Evolutionary conservation across 2,329 filamentous ascomycete species (phyloP).

Genomic region (Tolypocladium endophyticum): DNA sequence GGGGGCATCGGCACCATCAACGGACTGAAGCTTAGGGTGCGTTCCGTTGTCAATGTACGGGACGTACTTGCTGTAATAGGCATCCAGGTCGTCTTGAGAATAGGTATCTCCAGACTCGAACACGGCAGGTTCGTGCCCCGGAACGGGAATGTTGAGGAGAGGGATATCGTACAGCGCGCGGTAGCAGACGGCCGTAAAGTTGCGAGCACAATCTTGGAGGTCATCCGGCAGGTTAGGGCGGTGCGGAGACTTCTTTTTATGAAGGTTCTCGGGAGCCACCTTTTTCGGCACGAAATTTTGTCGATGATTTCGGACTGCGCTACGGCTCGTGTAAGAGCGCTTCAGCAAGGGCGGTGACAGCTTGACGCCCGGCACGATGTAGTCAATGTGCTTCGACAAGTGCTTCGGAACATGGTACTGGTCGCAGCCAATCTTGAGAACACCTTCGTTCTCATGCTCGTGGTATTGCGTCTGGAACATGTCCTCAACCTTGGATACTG

Average conservation of each 20-base stretch:
- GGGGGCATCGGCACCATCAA: conserved; percentile 34
- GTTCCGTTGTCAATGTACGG: conserved; percentile 28
- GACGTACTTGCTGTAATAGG: conserved; percentile 33
- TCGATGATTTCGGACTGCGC: background rate
- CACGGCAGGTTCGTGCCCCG: conserved; percentile 38
- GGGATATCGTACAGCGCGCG: conserved; percentile 31
- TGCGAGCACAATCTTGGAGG: conserved; percentile 30
- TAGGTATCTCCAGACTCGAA: conserved; percentile 42
- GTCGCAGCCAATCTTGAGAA: conserved; percentile 17
- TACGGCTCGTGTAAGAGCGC: conserved; percentile 1
- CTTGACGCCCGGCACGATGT: conserved; percentile 37
- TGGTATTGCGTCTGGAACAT: conserved; percentile 6
- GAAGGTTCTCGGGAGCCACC: background rate
- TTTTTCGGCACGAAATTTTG: conserved; percentile 3
- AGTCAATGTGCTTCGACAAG: conserved; percentile 31
- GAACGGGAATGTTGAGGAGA: conserved; percentile 36
- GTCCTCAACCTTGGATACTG: conserved; percentile 4
- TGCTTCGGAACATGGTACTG: conserved; percentile 27
- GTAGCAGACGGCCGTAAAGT: conserved; percentile 46
- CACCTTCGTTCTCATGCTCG: conserved; percentile 5
- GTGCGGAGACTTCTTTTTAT: background rate
- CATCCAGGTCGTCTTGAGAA: conserved; percentile 33
- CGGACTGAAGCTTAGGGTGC: conserved; percentile 29
- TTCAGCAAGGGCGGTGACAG: conserved; percentile 13
- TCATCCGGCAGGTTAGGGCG: conserved; percentile 1